Base-by-base conservation (phyloP, 768 basidiomycete species). In the Mycena pura region DNA sequence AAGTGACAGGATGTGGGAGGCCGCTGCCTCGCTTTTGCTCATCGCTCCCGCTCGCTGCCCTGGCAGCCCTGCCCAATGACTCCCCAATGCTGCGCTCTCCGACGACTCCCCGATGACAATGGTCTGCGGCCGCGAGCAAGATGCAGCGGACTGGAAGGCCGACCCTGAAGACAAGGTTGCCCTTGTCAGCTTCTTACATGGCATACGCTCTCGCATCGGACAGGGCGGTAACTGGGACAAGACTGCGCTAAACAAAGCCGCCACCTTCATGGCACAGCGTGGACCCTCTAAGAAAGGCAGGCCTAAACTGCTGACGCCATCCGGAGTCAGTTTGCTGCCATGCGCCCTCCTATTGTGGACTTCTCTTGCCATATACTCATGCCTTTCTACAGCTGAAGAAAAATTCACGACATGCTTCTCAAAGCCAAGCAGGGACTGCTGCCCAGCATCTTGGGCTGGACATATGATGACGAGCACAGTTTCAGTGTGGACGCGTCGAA, bases 201-300 rank as follows among this genome's bases (percentile, higher is more conserved):
- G 22, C 2, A 19, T 24, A 15, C 21, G 22, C 5, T 36, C 32
- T 17, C 51, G 51, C 10, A 28, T 41, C 5, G 48, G 48, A 1
- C 27, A 53, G 3, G 39, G 51, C 5, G 51, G 39, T 10, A 53
- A 53, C 27, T 53, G 25, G n/a, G 51, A 41, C 19, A 53, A 53
- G n/a, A 41, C 36, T 41, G 51, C 31, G 10, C 27, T 41, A 14
- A 38, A 36, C 25, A 34, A 50, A 34, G 48, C 34, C 1, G 46
- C 46, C 3, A 29, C 5, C 8, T 13, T 25, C 19, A 29, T 28
- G 45, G 27, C 27, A 15, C 13, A 19, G 43, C 24, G 43, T 45
- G 43, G 43, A 8, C 43, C 43, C 3, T n/a, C n/a, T n/a, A 45
- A 45, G 43, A 45, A 22, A 27, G 43, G 24, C 2, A 45, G 9